Evolutionary conservation across 495 filamentous ascomycete genomes (phyloP).

Genomic region (Penicillium mononematosum): DNA sequence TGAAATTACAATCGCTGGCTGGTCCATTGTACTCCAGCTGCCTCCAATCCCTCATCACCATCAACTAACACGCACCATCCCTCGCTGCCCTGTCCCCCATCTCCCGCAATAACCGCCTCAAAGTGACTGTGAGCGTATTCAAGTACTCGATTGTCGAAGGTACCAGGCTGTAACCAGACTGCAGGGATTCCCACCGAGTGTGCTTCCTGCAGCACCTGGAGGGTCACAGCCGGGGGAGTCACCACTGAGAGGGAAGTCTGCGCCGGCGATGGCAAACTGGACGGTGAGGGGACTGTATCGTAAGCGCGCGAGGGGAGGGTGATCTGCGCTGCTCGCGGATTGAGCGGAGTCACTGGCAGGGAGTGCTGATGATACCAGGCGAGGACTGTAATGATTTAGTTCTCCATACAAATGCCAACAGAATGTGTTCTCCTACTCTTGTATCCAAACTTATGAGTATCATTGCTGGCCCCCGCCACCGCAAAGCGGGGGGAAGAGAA

Average conservation of each 20-base stretch:
- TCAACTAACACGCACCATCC: conserved; percentile 93
- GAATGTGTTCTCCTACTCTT: conserved; percentile 57
- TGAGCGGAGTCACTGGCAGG: conserved; percentile 78
- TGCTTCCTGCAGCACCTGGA: conserved; percentile 69
- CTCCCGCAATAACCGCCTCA: conserved; percentile 66
- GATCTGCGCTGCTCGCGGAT: conserved; percentile 67
- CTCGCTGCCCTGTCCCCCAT: conserved; percentile 64
- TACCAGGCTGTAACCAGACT: conserved; percentile 93
- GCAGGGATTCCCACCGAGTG: conserved; percentile 72
- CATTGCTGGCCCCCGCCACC: conserved; percentile 86
- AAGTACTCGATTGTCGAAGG: conserved; percentile 71
- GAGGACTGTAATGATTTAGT: conserved; percentile 60
- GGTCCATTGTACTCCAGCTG: conserved; percentile 55
- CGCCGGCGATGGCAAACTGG: conserved; percentile 58
- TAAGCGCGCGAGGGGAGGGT: conserved; percentile 52
- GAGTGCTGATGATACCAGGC: conserved; percentile 80
- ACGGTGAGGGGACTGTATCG: conserved; percentile 63
- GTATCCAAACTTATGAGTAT: conserved; percentile 85
- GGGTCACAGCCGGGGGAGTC: conserved; percentile 76
- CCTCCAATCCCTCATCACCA: conserved; percentile 68
- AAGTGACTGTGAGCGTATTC: conserved; percentile 65
- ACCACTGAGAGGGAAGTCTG: conserved; percentile 80
- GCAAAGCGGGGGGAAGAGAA: conserved; percentile 82
- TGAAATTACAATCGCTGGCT: conserved; percentile 38
- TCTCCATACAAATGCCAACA: not conserved